Percentiles rank a stretch among this genome's conserved stretches.
phyloP scores from a whole-genome alignment of 768 basidiomycete genomes.

The Trametes gibbosa region DNA sequence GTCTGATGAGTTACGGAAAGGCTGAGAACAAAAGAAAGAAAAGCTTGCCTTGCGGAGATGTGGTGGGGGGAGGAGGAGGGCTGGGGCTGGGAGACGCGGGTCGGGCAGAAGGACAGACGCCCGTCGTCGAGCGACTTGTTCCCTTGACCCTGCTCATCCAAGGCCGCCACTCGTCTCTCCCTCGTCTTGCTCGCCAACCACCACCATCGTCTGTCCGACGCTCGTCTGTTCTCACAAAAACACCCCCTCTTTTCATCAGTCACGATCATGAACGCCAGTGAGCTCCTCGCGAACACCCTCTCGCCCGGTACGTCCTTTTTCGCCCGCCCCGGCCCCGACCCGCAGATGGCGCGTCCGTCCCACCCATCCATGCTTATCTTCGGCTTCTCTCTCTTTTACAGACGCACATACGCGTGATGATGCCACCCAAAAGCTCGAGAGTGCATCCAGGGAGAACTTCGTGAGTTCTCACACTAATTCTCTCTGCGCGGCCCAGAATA shows the following conservation, averaged over 20 bases:
- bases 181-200: slow-evolving; percentile 10
- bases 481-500: slow-evolving; percentile 7
- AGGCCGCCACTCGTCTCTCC: slow-evolving; percentile 14
- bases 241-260: slow-evolving; percentile 17
- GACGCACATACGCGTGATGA: slow-evolving; percentile 88
- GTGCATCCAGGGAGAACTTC: slow-evolving; percentile 83
- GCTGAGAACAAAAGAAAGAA: background rate
- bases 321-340: slow-evolving; percentile 29
- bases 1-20: background rate
- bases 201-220: slow-evolving; percentile 19
- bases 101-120: slow-evolving; percentile 7
- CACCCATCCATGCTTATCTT: slow-evolving; percentile 21
- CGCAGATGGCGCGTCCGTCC: slow-evolving; percentile 13
- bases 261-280: slow-evolving; percentile 81
- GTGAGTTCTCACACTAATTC: slow-evolving; percentile 47
- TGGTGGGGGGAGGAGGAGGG: background rate
- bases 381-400: slow-evolving; percentile 32
- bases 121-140: slow-evolving; percentile 7
- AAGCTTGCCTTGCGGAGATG: background rate
- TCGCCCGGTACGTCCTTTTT: slow-evolving; percentile 68
- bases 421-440: slow-evolving; percentile 89
- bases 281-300: slow-evolving; percentile 90
- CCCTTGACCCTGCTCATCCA: slow-evolving; percentile 18
- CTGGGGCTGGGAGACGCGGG: background rate
- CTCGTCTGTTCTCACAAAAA: slow-evolving; percentile 13